Percentiles rank a stretch among this genome's conserved stretches.
Evolutionary conservation across 2,329 filamentous ascomycete genomes (phyloP).

Genomic region (Pseudogymnoascus sp.): DNA sequence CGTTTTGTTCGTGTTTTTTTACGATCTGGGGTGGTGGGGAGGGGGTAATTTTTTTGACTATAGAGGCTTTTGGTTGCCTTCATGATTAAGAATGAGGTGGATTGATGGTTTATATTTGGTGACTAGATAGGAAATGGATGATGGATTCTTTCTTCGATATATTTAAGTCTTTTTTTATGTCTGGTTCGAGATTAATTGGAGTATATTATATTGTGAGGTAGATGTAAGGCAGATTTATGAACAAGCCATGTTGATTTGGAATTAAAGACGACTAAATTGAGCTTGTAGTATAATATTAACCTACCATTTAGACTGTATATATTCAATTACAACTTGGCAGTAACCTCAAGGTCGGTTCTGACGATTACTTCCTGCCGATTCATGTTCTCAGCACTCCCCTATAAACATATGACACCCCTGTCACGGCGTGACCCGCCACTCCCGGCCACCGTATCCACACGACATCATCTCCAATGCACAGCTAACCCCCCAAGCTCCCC

Average conservation of each 20-base stretch:
- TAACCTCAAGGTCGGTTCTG: no score
- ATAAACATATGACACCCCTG: not conserved
- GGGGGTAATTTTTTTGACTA: slow-evolving; percentile 4
- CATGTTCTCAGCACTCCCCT: no score
- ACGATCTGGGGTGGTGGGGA: not conserved
- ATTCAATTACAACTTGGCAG: not conserved
- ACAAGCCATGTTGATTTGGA: not conserved
- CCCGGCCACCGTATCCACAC: slow-evolving; percentile 4
- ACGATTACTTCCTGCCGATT: no score
- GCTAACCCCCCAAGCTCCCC: slow-evolving; percentile 1
- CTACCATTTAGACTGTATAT: not conserved
- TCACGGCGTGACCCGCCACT: not conserved
- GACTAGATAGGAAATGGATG: slow-evolving; percentile 1
- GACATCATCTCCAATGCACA: slow-evolving; percentile 8
- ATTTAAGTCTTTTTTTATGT: not conserved
- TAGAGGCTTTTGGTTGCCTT: slow-evolving; percentile 7
- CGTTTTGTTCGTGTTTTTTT: not conserved
- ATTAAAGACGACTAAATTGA: not conserved
- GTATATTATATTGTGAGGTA: not conserved
- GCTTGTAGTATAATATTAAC: not conserved
- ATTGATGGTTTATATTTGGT: not conserved
- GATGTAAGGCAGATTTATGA: not conserved
- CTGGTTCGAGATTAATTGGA: not conserved
- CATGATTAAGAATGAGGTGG: not conserved
- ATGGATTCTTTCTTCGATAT: not conserved